phyloP scores from a whole-genome alignment of 139 green algal genomes.

The Chlorella vulgaris region DNA sequence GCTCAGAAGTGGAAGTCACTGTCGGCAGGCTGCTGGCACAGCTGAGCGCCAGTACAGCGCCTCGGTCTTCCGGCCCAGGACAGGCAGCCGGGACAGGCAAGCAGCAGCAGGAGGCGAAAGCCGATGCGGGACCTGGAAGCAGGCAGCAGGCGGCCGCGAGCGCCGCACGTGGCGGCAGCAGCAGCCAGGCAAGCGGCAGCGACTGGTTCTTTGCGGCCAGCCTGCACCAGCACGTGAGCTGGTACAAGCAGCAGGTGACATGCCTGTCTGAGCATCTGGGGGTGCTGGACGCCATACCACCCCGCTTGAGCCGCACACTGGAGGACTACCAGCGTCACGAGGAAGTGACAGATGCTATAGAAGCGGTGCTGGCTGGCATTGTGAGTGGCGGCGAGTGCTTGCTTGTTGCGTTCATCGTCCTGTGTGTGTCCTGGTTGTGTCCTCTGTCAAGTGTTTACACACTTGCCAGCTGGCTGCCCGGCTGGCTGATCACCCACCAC shows the following conservation, averaged over 20 bases:
- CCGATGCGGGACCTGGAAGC: background rate
- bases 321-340: slow-evolving; percentile 7
- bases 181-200: background rate
- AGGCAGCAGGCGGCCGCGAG: no score
- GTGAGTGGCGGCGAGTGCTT: background rate
- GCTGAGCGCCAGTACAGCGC: background rate
- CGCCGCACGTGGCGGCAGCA: no score
- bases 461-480: no score
- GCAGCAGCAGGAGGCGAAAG: no score
- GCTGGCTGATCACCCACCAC: no score
- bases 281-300: slow-evolving; percentile 11
- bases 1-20: background rate
- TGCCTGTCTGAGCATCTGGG: background rate
- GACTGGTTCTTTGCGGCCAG: slow-evolving; percentile 2
- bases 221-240: slow-evolving; percentile 13
- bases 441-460: background rate
- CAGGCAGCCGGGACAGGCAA: no score
- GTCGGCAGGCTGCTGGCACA: background rate
- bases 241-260: background rate
- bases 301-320: background rate
- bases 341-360: background rate
- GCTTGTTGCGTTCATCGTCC: background rate
- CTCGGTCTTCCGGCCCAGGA: no score
- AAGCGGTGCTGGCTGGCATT: background rate
- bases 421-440: background rate